Evolutionary conservation across 148 eudicot genomes (phyloP).

Genomic region (Heliosperma pusillum): DNA sequence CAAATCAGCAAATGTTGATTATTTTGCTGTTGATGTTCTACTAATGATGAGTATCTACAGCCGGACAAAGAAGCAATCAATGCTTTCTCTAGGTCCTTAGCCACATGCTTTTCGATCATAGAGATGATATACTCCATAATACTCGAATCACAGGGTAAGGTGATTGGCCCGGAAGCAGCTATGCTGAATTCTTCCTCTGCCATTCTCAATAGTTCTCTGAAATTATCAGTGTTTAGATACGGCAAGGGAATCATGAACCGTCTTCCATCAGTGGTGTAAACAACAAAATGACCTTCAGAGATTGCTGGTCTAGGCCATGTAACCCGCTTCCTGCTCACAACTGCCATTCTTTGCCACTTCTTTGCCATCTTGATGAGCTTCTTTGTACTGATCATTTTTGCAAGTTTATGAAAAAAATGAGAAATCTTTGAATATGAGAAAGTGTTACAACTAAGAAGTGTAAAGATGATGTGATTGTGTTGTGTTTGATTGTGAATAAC

Average conservation of each 20-base stretch:
- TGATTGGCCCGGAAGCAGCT: constrained; percentile 12
- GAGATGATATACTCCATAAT: constrained; percentile 9
- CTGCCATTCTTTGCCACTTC: constrained; percentile 28
- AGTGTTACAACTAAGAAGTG: too few species aligned
- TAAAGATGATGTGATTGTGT: too few species aligned
- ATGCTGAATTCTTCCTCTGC: constrained; percentile 14
- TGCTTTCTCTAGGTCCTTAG: constrained; percentile 13
- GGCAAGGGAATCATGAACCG: constrained; percentile 20
- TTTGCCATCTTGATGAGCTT: constrained; percentile 25
- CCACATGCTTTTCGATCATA: constrained; percentile 14
- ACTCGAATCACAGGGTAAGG: constrained; percentile 11
- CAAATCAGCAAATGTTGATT: constrained; percentile 3
- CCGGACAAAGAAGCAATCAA: constrained; percentile 6
- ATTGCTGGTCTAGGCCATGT: constrained; percentile 3
- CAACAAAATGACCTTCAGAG: constrained; percentile 15
- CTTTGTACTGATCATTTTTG: constrained; percentile 30
- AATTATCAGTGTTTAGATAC: background rate
- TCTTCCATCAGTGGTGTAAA: constrained; percentile 17
- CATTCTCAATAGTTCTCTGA: constrained; percentile 15
- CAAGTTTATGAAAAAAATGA: too few species aligned
- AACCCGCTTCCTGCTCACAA: constrained; percentile 20
- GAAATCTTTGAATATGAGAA: too few species aligned
- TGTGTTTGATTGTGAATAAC: too few species aligned
- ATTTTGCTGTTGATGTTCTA: constrained; percentile 13
- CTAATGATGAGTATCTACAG: constrained; percentile 11